Percentiles rank a stretch among this genome's conserved stretches.
phyloP scores from a whole-genome alignment of 805 yeast genomes.

The Blastobotrys peoriensis region DNA sequence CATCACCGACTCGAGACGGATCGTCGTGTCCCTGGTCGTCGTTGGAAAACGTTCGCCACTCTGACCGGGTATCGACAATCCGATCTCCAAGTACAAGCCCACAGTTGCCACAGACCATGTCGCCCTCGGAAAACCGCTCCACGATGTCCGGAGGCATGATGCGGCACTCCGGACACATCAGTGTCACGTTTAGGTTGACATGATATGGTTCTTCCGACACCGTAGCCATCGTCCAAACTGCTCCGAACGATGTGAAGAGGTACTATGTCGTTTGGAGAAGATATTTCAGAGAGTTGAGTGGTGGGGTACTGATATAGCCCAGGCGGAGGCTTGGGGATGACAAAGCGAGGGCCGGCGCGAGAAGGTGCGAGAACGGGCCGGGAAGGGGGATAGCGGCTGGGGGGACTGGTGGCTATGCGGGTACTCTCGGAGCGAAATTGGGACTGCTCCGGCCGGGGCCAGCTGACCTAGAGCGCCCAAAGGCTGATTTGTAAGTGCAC shows the following conservation, averaged over 20 bases:
- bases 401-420: too few relatives aligned
- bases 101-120: constrained; percentile 96
- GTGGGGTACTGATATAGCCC: too few relatives aligned
- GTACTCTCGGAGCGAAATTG: too few relatives aligned
- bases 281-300: too few relatives aligned
- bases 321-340: too few relatives aligned
- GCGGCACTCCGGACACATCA: constrained; percentile 94
- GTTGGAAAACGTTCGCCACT: constrained; percentile 97
- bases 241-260: background rate
- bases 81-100: constrained; percentile 90
- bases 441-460: too few relatives aligned
- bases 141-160: constrained; percentile 92
- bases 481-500: too few relatives aligned
- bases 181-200: constrained; percentile 67
- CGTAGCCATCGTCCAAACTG: constrained; percentile 4
- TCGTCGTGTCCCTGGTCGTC: constrained; percentile 98
- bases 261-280: background rate
- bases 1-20: constrained; percentile 99
- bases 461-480: too few relatives aligned
- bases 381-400: too few relatives aligned
- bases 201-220: constrained; percentile 21
- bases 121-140: constrained; percentile 95
- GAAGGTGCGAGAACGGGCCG: too few relatives aligned
- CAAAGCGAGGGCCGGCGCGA: too few relatives aligned
- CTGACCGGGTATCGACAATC: constrained; percentile 91